A percentile compares a stretch with the other conserved stretches of the same genome.
phyloP scores from a whole-genome alignment of 2,329 filamentous ascomycete species.

The Aschersonia sp. region DNA sequence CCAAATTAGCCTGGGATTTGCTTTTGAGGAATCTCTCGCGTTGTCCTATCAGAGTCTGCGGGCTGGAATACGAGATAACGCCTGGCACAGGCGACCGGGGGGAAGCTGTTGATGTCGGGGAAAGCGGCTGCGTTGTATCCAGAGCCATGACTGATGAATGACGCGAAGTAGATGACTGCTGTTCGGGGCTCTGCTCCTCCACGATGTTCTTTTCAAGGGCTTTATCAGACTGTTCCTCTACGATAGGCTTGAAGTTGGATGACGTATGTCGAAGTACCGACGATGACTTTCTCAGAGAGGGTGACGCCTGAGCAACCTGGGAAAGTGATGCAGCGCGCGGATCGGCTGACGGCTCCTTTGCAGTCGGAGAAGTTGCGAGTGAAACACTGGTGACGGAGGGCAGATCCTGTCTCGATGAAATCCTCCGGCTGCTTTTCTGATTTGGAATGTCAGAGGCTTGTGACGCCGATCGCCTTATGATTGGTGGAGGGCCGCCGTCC shows the following conservation, averaged over 20 bases:
- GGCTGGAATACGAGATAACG: constrained; percentile 33
- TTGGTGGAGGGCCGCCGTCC: constrained; percentile 25
- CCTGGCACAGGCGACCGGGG: constrained; percentile 22
- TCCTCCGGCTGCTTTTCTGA: constrained; percentile 4
- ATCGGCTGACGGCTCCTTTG: constrained; percentile 1
- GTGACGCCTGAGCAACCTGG: neutral
- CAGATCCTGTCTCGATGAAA: constrained; percentile 10
- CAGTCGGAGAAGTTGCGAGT: neutral
- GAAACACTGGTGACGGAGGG: constrained; percentile 6
- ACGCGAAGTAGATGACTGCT: constrained; percentile 3
- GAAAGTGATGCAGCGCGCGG: neutral
- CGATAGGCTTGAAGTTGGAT: constrained; percentile 23
- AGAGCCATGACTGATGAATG: constrained; percentile 8
- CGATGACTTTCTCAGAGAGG: constrained; percentile 11
- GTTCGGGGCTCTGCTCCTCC: constrained; percentile 2
- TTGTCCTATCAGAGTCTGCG: constrained; percentile 40
- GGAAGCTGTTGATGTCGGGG: neutral
- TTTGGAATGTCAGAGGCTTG: constrained; percentile 11
- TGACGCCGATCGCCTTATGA: constrained; percentile 15
- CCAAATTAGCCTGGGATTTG: constrained; percentile 30
- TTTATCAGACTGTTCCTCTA: constrained; percentile 21
- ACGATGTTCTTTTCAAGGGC: constrained; percentile 6
- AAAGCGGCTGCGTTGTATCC: constrained; percentile 9
- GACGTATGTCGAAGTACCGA: constrained; percentile 6
- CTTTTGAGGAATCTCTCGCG: constrained; percentile 38